These are phyloP conservation scores for Sparassis latifolia DNA, from an alignment of 1,284 basidiomycete genomes.

Conservation along the genomic window DNA sequence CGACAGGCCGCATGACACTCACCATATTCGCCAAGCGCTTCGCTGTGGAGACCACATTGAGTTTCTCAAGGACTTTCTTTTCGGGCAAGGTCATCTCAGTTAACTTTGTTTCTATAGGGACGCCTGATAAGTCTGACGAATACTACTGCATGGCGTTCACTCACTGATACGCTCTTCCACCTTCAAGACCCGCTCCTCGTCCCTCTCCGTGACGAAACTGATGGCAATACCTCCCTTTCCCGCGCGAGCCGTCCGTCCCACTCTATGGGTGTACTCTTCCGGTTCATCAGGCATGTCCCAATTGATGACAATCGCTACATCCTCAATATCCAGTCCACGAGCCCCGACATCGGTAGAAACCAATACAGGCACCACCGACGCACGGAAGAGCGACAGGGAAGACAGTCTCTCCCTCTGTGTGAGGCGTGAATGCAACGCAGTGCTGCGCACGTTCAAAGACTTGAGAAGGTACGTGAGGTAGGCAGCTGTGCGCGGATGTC, in stretches of 20 bases:
- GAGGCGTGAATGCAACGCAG: conserved; percentile 89
- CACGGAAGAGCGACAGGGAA: conserved; percentile 84
- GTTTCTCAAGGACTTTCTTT: conserved; percentile 74
- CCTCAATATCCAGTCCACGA: conserved; percentile 91
- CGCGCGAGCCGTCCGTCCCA: conserved; percentile 90
- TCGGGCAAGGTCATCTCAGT: conserved; percentile 75
- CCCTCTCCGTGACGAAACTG: conserved; percentile 92
- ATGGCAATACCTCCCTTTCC: conserved; percentile 86
- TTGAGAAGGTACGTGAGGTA: conserved; percentile 82
- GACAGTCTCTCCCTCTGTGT: conserved; percentile 85
- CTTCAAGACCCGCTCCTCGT: conserved; percentile 78
- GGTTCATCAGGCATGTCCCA: conserved; percentile 88
- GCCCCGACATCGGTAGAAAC: conserved; percentile 95
- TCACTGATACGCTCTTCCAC: conserved; percentile 87
- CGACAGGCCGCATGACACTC: conserved; percentile 15
- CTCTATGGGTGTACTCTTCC: conserved; percentile 77
- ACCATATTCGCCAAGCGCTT: conserved; percentile 95
- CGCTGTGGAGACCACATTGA: conserved; percentile 87
- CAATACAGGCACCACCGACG: conserved; percentile 84
- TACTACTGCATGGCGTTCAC: conserved; percentile 19
- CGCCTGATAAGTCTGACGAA: background rate
- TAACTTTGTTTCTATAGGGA: conserved; percentile 61
- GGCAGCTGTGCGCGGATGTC: conserved; percentile 82
- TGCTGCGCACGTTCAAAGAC: conserved; percentile 76
- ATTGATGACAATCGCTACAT: conserved; percentile 92